A percentile compares a stretch with the other conserved stretches of the same genome.
These are phyloP conservation scores for Gracilaria gracilis DNA, from an alignment of 23 red algal genomes.

Conservation along the genomic window DNA sequence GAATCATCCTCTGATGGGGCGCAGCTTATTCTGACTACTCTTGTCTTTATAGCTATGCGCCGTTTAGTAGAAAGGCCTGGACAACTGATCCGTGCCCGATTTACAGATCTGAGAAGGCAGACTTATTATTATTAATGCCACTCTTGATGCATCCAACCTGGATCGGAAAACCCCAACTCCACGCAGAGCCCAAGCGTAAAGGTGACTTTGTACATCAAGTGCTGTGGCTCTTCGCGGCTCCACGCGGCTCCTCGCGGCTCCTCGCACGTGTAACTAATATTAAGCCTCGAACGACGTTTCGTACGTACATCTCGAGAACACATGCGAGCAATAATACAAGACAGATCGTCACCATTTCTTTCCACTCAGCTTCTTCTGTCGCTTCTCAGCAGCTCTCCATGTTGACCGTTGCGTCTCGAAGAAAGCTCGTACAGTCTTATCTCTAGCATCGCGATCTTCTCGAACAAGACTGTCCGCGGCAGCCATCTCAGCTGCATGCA, in stretches of 20 bases:
- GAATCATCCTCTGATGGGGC: not conserved
- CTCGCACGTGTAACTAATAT: not conserved
- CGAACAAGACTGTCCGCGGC: not conserved
- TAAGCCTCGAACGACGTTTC: too few relatives aligned
- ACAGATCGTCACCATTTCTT: conserved; percentile 50
- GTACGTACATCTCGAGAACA: not conserved
- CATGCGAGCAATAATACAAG: not conserved
- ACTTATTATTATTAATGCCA: not conserved
- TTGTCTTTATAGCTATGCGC: not conserved
- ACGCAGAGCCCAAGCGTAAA: not conserved
- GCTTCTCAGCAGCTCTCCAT: conserved; percentile 66
- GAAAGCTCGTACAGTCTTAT: conserved; percentile 50
- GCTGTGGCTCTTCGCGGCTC: not conserved
- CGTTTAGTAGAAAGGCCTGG: not conserved
- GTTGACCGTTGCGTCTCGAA: conserved; percentile 54
- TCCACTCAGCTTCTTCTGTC: conserved; percentile 59
- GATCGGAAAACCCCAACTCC: not conserved
- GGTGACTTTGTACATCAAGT: conserved; percentile 7
- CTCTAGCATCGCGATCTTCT: conserved; percentile 43
- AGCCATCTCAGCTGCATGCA: conserved; percentile 1
- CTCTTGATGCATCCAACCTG: not conserved
- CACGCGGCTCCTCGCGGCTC: not conserved
- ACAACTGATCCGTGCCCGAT: not conserved
- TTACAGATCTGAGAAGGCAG: not conserved
- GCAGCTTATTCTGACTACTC: not conserved